Evolutionary conservation across 257 asterid genomes (phyloP).

Genomic region (Hygrophila difformis): DNA sequence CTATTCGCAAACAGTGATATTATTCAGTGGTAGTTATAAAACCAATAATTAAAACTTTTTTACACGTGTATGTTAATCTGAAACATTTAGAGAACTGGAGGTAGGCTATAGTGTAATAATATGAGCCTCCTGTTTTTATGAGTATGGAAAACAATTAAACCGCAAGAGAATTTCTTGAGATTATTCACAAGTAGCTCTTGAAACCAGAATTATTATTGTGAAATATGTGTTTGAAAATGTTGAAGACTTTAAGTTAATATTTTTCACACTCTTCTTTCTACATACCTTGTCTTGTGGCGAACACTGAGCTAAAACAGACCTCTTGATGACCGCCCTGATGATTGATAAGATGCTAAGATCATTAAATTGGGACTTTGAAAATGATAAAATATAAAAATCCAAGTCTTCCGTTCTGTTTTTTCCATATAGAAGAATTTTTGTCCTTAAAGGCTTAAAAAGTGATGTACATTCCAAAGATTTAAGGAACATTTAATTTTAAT

Average conservation of each 20-base stretch:
- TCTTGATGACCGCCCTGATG: neutral
- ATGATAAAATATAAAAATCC: neutral
- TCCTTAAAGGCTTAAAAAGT: too few relatives aligned
- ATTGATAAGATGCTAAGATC: neutral
- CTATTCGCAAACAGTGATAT: neutral
- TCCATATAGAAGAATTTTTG: too few relatives aligned
- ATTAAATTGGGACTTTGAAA: too few relatives aligned
- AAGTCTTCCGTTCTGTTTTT: neutral
- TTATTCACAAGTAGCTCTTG: neutral
- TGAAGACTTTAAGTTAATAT: neutral
- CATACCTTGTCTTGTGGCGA: neutral
- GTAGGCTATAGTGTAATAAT: neutral
- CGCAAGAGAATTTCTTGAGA: neutral
- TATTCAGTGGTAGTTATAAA: too few relatives aligned
- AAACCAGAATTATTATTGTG: too few relatives aligned
- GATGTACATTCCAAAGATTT: too few relatives aligned
- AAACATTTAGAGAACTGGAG: too few relatives aligned
- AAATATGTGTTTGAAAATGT: neutral
- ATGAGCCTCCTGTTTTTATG: neutral
- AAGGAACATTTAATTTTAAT: too few relatives aligned
- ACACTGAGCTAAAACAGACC: neutral
- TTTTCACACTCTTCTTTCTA: slow-evolving; percentile 5
- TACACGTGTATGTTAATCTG: too few relatives aligned
- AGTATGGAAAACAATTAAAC: neutral
- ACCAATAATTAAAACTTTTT: too few relatives aligned